Evolutionary conservation across 192 early-diverging fungal species (phyloP), one percentile per base, ranked within the genome.

Genomic region (Rhizophagus clarus): DNA sequence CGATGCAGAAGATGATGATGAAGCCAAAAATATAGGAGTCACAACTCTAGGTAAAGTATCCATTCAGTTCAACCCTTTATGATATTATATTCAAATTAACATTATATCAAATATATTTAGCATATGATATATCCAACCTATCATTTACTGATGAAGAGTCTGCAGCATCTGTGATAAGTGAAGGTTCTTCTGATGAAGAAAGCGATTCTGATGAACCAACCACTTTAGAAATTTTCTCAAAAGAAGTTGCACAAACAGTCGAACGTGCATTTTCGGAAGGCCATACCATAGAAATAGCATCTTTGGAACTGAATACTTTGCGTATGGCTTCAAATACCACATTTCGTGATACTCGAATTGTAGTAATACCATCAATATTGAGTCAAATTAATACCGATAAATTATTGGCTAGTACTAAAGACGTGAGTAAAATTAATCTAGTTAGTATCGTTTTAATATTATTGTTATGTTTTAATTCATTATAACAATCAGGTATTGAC

Each of bases 301-400:
- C 88, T 9, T 83, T 97, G 14, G 97, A 99, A 86, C 85, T 98
- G 20, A 96, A 94, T 72, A 93, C 93, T 6, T 85, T 96, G 67
- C 94, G 96, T 61, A 92, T 98, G 91, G 91, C 95, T 26, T 91
- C 90, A 73, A 93, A 97, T 84, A 91, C 92, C 22, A 90, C 89
- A 14, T 95, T 94, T 79, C 85, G 91, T 42, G 93, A 96, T 83
- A 87, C 97, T 80, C 89, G 95, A 10, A 85, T 86, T 56, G 85
- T 92, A 14, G 87, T 96, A n/a, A 85, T 96, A 20, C 93, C 94
- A 26, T 85, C 87, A 34, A 84, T 97, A 29, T 77, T 98, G 49
- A 83, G 83, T 7, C 82, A 86, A 67, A 88, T 94, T 76, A 89
- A 94, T 79, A n/a, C 87, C 5, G 75, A 28, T 5, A 88, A 90